Percentiles rank a stretch among this genome's conserved stretches.
Evolutionary conservation across 75 land plant species (phyloP).

Genomic region (Isoetes taiwanensis): DNA sequence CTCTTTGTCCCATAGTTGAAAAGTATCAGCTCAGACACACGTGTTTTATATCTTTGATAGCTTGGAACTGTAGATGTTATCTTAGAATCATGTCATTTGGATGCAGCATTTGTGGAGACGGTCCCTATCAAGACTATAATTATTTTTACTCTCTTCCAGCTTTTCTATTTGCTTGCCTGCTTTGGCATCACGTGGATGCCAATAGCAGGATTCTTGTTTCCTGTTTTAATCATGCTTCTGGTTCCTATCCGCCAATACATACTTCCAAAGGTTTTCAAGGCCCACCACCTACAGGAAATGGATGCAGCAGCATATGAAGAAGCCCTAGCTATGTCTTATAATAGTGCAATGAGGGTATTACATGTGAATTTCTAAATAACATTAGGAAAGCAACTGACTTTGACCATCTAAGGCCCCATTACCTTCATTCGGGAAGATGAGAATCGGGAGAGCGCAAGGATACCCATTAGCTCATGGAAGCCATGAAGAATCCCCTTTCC

Average conservation of each 20-base stretch:
- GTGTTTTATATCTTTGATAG: too few relatives aligned
- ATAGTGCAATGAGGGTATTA: constrained; percentile 5
- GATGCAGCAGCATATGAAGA: constrained; percentile 4
- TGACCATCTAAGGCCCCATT: not conserved
- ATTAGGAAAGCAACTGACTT: not conserved
- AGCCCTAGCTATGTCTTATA: constrained; percentile 1
- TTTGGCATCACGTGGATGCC: constrained; percentile 8
- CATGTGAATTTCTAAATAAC: not conserved
- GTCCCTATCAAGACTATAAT: constrained; percentile 7
- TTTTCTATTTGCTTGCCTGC: not conserved
- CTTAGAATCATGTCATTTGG: too few relatives aligned
- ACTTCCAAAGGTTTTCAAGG: not conserved
- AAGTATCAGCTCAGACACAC: too few relatives aligned
- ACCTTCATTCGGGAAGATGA: not conserved
- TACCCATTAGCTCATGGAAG: too few relatives aligned
- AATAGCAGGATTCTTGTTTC: constrained; percentile 3
- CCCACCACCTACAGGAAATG: constrained; percentile 1
- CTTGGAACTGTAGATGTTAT: too few relatives aligned
- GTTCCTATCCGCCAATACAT: not conserved
- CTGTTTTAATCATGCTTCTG: not conserved
- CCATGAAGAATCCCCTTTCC: too few relatives aligned
- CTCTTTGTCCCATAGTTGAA: too few relatives aligned
- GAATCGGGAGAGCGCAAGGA: not conserved
- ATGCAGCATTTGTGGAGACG: constrained; percentile 6
- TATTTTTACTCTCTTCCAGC: constrained; percentile 5